Conservation (phyloP, 257 asterid species). For the Solanum raphanifolium region DNA sequence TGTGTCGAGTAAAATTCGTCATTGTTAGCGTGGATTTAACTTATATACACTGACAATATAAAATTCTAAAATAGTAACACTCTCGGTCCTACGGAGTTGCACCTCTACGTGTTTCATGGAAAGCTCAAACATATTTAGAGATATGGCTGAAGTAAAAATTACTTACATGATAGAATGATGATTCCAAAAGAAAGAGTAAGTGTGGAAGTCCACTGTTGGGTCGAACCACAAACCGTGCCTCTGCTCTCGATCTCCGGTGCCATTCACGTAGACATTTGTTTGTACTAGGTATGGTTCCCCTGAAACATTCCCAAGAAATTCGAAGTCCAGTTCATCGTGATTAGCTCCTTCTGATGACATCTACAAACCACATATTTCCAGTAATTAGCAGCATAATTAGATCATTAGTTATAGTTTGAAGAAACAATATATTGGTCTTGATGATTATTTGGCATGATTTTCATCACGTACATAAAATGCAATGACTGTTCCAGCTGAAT, state of each 20-base stretch:
- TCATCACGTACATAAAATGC: conserved; percentile 35
- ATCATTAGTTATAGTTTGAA: background rate
- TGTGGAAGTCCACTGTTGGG: conserved; percentile 42
- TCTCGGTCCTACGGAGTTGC: background rate
- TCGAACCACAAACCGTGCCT: conserved; percentile 55
- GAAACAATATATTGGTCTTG: background rate
- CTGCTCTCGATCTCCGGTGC: conserved; percentile 50
- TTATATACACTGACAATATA: background rate
- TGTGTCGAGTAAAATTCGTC: background rate
- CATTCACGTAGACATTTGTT: conserved; percentile 40
- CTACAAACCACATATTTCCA: conserved; percentile 16
- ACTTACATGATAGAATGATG: conserved; percentile 35
- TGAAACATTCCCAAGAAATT: conserved; percentile 49
- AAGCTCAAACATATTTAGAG: background rate
- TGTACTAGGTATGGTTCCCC: conserved; percentile 54
- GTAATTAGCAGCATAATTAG: background rate
- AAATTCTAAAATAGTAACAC: background rate
- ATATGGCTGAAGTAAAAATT: background rate
- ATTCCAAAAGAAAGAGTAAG: conserved; percentile 54
- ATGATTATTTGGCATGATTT: background rate
- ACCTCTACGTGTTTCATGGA: background rate
- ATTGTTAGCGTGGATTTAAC: background rate
- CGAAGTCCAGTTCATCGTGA: conserved; percentile 61
- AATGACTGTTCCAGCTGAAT: conserved; percentile 56
- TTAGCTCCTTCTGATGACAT: conserved; percentile 36